A percentile compares a stretch with the other conserved stretches of the same genome.
These are phyloP conservation scores for Yarrowia alimentaria DNA, from an alignment of 805 yeast genomes.

Conservation along the genomic window DNA sequence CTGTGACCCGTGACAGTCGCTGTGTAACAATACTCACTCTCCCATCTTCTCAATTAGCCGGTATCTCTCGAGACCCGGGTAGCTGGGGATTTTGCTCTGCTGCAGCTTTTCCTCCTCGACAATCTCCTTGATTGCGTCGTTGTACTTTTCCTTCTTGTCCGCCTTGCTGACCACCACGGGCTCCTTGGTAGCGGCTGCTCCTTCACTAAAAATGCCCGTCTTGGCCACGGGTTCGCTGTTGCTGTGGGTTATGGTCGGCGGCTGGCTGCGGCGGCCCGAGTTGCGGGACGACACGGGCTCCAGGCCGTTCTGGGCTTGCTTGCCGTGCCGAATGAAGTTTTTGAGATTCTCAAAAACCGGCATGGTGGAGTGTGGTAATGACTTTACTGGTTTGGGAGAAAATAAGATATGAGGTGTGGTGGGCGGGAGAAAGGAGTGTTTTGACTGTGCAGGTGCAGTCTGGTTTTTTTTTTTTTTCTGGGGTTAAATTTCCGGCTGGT, in stretches of 20 bases:
- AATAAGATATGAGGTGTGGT: slow-evolving; percentile 27
- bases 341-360: slow-evolving; percentile 47
- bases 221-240: slow-evolving; percentile 15
- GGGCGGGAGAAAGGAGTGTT: slow-evolving; percentile 23
- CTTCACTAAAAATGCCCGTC: slow-evolving; percentile 17
- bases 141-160: slow-evolving; percentile 37
- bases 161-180: neutral
- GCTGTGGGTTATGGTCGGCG: slow-evolving; percentile 21
- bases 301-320: slow-evolving; percentile 46
- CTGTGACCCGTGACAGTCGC: too few relatives aligned
- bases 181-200: slow-evolving; percentile 6
- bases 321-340: slow-evolving; percentile 64
- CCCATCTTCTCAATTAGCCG: slow-evolving; percentile 46
- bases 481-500: neutral
- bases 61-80: slow-evolving; percentile 44
- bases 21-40: slow-evolving; percentile 37
- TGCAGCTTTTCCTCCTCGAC: slow-evolving; percentile 43
- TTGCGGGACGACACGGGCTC: slow-evolving; percentile 17
- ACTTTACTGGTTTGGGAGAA: neutral
- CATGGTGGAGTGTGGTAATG: slow-evolving; percentile 5
- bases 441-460: slow-evolving; percentile 6
- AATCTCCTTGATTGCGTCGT: slow-evolving; percentile 42
- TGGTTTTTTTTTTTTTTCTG: neutral
- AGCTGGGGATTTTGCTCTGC: slow-evolving; percentile 39
- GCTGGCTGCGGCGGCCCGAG: slow-evolving; percentile 15